Conservation (phyloP, 345 rosid species). For the Dimocarpus longan region DNA sequence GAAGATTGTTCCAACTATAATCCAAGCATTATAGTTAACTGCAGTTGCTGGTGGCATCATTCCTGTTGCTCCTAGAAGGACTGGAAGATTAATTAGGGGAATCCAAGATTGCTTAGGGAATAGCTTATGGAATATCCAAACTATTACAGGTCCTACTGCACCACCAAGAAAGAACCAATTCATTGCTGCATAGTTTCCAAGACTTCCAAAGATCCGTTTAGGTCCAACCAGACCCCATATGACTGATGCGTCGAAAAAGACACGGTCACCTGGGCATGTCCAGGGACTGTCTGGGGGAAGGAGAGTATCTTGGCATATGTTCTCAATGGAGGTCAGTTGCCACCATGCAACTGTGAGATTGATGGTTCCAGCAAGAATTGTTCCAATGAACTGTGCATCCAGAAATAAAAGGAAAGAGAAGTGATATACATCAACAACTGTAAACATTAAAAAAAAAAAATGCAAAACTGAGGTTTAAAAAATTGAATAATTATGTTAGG, state of each 20-base stretch:
- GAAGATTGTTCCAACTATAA: constrained; percentile 76
- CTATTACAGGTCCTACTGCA: constrained; percentile 70
- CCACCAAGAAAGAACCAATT: constrained; percentile 93
- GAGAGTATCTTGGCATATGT: constrained; percentile 81
- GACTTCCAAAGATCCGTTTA: constrained; percentile 67
- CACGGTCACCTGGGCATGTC: constrained; percentile 85
- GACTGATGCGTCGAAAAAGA: constrained; percentile 90
- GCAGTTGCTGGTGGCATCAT: constrained; percentile 86
- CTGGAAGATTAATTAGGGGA: constrained; percentile 83
- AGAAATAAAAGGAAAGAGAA: background rate
- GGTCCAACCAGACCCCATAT: constrained; percentile 95
- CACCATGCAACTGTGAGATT: constrained; percentile 87
- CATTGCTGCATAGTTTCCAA: constrained; percentile 71
- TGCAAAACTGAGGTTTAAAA: background rate
- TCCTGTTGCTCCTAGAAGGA: constrained; percentile 78
- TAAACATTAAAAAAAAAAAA: background rate
- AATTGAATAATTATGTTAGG: no score
- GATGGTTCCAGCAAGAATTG: constrained; percentile 81
- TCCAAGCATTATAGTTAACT: constrained; percentile 75
- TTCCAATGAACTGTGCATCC: constrained; percentile 65
- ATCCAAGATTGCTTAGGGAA: constrained; percentile 86
- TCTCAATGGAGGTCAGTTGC: constrained; percentile 61
- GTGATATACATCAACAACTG: constrained; percentile 1
- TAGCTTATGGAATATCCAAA: constrained; percentile 70
- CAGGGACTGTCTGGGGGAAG: constrained; percentile 76